phyloP scores from a whole-genome alignment of 2,329 filamentous ascomycete species.

The Xylaria sp. region DNA sequence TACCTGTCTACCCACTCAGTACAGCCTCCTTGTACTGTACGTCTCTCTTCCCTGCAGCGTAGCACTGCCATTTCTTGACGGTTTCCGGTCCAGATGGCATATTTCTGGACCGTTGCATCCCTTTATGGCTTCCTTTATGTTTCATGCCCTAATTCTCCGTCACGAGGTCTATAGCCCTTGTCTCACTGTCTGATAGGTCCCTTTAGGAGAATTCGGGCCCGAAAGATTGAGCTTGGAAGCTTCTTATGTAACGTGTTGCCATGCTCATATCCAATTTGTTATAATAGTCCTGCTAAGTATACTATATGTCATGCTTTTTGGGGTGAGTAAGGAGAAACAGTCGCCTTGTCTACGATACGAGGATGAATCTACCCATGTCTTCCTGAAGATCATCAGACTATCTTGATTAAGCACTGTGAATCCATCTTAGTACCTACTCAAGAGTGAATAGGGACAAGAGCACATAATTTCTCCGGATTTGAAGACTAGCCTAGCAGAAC shows the following conservation, averaged over 20 bases:
- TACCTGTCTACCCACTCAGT: no score
- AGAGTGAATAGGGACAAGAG: neutral
- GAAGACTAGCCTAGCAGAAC: neutral
- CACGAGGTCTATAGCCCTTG: neutral
- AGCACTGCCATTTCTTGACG: neutral
- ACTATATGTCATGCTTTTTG: neutral
- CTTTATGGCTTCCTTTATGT: neutral
- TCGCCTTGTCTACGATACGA: neutral
- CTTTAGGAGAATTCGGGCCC: neutral
- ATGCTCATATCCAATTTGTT: no score
- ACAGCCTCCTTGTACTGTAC: neutral
- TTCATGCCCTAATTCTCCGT: neutral
- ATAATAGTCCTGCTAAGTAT: no score
- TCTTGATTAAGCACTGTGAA: neutral
- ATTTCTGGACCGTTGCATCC: neutral
- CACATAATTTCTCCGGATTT: neutral
- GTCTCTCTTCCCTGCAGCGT: neutral
- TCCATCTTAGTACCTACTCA: neutral
- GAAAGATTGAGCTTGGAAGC: neutral
- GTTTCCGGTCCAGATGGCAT: neutral
- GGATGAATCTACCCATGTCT: neutral
- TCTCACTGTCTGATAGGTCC: neutral
- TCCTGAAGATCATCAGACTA: neutral
- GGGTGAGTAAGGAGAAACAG: neutral
- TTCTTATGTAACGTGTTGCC: neutral